Evolutionary conservation across 805 yeast species (phyloP).

Genomic region (Suhomyces sp.): DNA sequence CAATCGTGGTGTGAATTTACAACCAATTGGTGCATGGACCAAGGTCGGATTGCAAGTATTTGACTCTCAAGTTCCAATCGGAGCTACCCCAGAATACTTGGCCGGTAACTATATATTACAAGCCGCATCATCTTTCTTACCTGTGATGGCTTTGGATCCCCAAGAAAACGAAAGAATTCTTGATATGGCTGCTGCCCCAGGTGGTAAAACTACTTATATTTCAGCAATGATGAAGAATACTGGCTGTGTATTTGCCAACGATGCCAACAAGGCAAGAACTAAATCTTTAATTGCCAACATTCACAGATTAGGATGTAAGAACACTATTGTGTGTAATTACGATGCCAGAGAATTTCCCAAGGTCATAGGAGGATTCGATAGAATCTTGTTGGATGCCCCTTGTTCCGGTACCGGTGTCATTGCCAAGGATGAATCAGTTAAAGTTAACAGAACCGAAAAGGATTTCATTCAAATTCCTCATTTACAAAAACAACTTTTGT

Average conservation of each 20-base stretch:
- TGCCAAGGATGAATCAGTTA: conserved; percentile 94
- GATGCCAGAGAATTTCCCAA: conserved; percentile 98
- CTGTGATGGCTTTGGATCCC: conserved; percentile 97
- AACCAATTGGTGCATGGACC: conserved; percentile 97
- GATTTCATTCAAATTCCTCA: conserved; percentile 97
- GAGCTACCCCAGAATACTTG: conserved; percentile 98
- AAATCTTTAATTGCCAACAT: conserved; percentile 95
- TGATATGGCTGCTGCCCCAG: conserved; percentile 99
- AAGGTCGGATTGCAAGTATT: conserved; percentile 96
- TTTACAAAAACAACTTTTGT: conserved; percentile 86
- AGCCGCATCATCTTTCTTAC: conserved; percentile 97
- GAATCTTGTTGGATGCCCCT: conserved; percentile 95
- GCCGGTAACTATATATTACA: conserved; percentile 97
- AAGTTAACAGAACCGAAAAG: conserved; percentile 88
- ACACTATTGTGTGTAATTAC: conserved; percentile 93
- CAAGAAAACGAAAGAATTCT: conserved; percentile 92
- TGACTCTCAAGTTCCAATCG: conserved; percentile 99
- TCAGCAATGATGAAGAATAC: conserved; percentile 97
- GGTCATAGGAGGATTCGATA: conserved; percentile 96
- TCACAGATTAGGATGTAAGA: conserved; percentile 94
- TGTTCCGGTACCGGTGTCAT: conserved; percentile 99
- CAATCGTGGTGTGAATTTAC: conserved; percentile 94
- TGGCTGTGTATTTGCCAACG: conserved; percentile 96
- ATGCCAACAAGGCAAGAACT: conserved; percentile 93
- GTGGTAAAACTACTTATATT: conserved; percentile 95